Percentiles rank a stretch among this genome's conserved stretches.
These are phyloP conservation scores for Stygiomarasmius scandens DNA, from an alignment of 1,284 basidiomycete genomes.

Conservation along the genomic window DNA sequence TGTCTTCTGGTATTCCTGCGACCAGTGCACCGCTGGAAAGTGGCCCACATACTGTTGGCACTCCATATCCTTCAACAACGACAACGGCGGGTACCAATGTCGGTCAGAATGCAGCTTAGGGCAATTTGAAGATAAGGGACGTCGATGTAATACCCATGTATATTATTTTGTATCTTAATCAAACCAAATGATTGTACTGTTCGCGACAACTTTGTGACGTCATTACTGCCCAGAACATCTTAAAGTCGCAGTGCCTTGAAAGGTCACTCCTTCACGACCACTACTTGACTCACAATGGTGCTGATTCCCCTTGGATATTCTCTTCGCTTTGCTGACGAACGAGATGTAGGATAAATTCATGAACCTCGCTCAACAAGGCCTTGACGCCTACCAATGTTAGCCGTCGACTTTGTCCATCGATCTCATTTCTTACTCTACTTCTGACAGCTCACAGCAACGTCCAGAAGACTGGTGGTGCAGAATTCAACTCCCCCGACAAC, in stretches of 20 bases:
- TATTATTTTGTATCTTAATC: not conserved
- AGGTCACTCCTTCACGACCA: not conserved
- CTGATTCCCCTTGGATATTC: not conserved
- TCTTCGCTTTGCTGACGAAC: too few relatives aligned
- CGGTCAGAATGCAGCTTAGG: not conserved
- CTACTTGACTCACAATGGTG: not conserved
- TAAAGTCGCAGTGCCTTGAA: too few relatives aligned
- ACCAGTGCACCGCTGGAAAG: constrained; percentile 46
- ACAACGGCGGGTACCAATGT: constrained; percentile 23
- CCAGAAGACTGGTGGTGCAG: constrained; percentile 60
- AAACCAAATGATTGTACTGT: not conserved
- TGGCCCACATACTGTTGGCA: constrained; percentile 37
- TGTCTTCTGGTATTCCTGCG: constrained; percentile 33
- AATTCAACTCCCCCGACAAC: constrained; percentile 59
- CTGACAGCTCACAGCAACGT: constrained; percentile 32
- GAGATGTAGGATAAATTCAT: constrained; percentile 66
- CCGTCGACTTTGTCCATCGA: constrained; percentile 7
- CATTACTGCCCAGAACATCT: not conserved
- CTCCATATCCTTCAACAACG: constrained; percentile 35
- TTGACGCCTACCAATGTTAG: constrained; percentile 46
- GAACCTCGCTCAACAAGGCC: constrained; percentile 68
- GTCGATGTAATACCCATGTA: not conserved
- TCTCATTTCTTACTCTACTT: constrained; percentile 15
- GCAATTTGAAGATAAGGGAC: not conserved
- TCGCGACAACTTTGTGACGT: too few relatives aligned